Evolutionary conservation across 225 moss, liverwort and hornwort species (phyloP).

Genomic region (Takakia lepidozioides): DNA sequence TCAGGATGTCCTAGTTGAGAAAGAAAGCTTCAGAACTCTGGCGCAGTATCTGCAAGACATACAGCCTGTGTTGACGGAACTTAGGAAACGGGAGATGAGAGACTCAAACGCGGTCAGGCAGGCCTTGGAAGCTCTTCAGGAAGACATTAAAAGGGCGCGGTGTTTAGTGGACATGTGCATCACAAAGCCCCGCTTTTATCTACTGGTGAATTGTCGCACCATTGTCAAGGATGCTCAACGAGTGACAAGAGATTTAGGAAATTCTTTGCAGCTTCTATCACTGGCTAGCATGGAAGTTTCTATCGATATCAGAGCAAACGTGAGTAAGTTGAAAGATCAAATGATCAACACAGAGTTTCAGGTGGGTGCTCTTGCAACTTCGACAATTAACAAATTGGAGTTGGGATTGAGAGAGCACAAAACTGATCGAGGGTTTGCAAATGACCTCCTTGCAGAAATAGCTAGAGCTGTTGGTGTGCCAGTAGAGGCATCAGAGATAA

Average conservation of each 20-base stretch:
- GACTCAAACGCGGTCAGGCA: slow-evolving; percentile 18
- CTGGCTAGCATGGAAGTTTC: slow-evolving; percentile 31
- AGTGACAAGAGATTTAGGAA: slow-evolving; percentile 22
- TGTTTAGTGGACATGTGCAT: slow-evolving; percentile 22
- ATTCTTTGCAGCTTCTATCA: slow-evolving; percentile 22
- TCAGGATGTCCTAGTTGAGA: slow-evolving; percentile 37
- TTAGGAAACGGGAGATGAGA: slow-evolving; percentile 13
- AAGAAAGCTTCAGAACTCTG: slow-evolving; percentile 30
- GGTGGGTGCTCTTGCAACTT: slow-evolving; percentile 13
- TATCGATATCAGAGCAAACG: slow-evolving; percentile 15
- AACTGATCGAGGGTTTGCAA: slow-evolving; percentile 25
- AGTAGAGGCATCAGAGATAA: slow-evolving; percentile 12
- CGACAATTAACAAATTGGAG: slow-evolving; percentile 27
- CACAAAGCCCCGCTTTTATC: slow-evolving; percentile 29
- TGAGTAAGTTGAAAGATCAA: slow-evolving; percentile 12
- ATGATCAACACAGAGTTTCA: slow-evolving; percentile 28
- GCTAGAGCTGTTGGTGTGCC: slow-evolving; percentile 20
- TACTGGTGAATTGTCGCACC: slow-evolving; percentile 29
- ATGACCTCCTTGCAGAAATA: slow-evolving; percentile 24
- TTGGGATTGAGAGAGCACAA: slow-evolving; percentile 18
- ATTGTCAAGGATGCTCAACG: slow-evolving; percentile 21
- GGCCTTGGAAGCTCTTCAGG: slow-evolving; percentile 28
- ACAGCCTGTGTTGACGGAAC: slow-evolving; percentile 17
- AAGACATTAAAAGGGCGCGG: slow-evolving; percentile 19
- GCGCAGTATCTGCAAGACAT: slow-evolving; percentile 24